Conservation (phyloP, 78 protist species). For the Dictyostelium capitatum region DNA sequence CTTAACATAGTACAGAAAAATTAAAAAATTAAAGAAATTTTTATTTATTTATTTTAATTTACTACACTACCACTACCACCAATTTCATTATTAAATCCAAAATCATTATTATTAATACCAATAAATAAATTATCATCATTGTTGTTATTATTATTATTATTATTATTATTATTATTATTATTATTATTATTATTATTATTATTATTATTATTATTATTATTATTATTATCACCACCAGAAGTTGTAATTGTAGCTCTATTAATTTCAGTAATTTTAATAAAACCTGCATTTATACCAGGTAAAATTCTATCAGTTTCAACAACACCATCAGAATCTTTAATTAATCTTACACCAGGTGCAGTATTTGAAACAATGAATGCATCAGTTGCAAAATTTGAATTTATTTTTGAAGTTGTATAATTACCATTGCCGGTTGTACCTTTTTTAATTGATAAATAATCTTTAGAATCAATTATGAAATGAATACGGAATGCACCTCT, state of each 20-base stretch:
- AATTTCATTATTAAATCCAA: no score
- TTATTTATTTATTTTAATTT: no score
- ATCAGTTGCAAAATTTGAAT: slow-evolving; percentile 8
- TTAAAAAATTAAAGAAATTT: no score
- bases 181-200: neutral
- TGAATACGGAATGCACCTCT: slow-evolving; percentile 15
- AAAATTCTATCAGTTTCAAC: slow-evolving; percentile 4
- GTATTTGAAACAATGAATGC: neutral
- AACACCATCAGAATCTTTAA: neutral
- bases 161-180: neutral
- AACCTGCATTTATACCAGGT: slow-evolving; percentile 19
- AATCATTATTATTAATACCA: no score
- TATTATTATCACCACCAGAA: no score
- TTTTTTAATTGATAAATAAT: no score
- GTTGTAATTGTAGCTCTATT: neutral
- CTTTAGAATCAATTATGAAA: neutral
- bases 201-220: neutral
- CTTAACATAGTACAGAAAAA: no score
- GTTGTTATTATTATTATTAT: no score
- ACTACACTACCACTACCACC: no score
- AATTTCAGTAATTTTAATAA: neutral
- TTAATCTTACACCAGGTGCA: neutral
- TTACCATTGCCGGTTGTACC: neutral
- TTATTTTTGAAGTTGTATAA: slow-evolving; percentile 10
- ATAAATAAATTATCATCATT: no score